A percentile compares a stretch with the other conserved stretches of the same genome.
These are phyloP conservation scores for Neotropicomus parvogracilis DNA, from an alignment of 1,284 basidiomycete genomes.

Conservation along the genomic window DNA sequence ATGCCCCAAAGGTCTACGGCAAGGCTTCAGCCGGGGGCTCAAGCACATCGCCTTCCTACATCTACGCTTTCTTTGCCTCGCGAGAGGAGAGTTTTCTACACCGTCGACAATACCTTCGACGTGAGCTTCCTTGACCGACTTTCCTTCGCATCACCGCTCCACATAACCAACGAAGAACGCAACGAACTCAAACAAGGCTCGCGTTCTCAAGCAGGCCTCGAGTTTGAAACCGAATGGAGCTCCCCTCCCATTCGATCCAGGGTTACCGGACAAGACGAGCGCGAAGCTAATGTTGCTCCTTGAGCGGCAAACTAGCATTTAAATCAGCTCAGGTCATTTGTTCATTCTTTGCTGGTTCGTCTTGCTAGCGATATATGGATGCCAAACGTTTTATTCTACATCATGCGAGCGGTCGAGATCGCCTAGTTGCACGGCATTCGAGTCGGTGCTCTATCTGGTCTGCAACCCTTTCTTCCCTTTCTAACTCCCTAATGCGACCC, in stretches of 20 bases:
- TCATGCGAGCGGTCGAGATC: constrained; percentile 62
- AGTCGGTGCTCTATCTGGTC: constrained; percentile 81
- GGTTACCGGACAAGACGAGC: constrained; percentile 32
- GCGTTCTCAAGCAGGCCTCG: constrained; percentile 18
- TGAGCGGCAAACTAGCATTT: constrained; percentile 24
- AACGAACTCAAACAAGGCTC: constrained; percentile 14
- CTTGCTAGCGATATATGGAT: constrained; percentile 23
- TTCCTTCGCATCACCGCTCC: constrained; percentile 33
- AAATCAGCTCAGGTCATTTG: constrained; percentile 1
- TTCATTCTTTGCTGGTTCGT: constrained; percentile 4
- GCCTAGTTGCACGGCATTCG: constrained; percentile 61
- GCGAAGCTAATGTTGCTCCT: constrained; percentile 30
- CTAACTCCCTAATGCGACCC: constrained; percentile 6
- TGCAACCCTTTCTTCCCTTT: constrained; percentile 11
- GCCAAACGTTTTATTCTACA: constrained; percentile 3
- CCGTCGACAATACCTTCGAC: constrained; percentile 24
- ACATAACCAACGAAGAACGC: constrained; percentile 34
- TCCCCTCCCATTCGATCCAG: constrained; percentile 27
- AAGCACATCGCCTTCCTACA: constrained; percentile 29
- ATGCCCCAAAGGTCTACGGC: constrained; percentile 41
- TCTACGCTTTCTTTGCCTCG: constrained; percentile 47
- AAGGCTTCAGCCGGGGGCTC: constrained; percentile 19
- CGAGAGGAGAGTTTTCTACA: constrained; percentile 22
- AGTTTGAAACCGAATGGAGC: constrained; percentile 32
- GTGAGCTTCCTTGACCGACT: constrained; percentile 32